Conservation (phyloP, 805 yeast species). For the Yamadazyma tumulicola region DNA sequence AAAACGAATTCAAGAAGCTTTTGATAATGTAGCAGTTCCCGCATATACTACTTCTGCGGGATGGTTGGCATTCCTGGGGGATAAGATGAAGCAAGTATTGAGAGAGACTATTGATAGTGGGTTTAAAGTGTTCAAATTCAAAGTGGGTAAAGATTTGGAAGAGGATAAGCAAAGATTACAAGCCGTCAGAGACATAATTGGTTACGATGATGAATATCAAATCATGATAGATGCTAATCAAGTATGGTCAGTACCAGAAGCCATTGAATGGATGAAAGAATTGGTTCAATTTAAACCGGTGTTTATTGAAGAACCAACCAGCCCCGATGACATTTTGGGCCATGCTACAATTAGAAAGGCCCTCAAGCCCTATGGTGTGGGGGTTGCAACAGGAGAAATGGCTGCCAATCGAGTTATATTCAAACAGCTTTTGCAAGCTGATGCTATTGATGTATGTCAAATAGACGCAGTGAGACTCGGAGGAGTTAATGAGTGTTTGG, state of each 20-base stretch:
- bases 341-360: conserved; percentile 17
- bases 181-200: conserved; percentile 38
- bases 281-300: conserved; percentile 15
- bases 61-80: conserved; percentile 41
- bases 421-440: conserved; percentile 15
- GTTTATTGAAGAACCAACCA: conserved; percentile 15
- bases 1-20: conserved; percentile 17
- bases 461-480: conserved; percentile 15
- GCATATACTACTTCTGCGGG: conserved; percentile 46
- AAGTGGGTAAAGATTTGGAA: conserved; percentile 36
- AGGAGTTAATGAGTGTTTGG: conserved; percentile 15
- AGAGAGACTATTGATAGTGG: conserved; percentile 32
- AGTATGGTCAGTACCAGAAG: conserved; percentile 16
- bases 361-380: conserved; percentile 13
- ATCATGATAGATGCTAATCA: conserved; percentile 15
- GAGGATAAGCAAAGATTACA: conserved; percentile 30
- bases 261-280: conserved; percentile 16
- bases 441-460: conserved; percentile 15
- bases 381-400: conserved; percentile 17
- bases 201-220: conserved; percentile 27
- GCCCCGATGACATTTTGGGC: conserved; percentile 15
- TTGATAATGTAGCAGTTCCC: conserved; percentile 34
- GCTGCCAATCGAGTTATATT: conserved; percentile 16
- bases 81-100: conserved; percentile 28
- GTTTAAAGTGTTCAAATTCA: conserved; percentile 38